Conservation (phyloP, 2,329 filamentous ascomycete species). For the Thielaviopsis populi region DNA sequence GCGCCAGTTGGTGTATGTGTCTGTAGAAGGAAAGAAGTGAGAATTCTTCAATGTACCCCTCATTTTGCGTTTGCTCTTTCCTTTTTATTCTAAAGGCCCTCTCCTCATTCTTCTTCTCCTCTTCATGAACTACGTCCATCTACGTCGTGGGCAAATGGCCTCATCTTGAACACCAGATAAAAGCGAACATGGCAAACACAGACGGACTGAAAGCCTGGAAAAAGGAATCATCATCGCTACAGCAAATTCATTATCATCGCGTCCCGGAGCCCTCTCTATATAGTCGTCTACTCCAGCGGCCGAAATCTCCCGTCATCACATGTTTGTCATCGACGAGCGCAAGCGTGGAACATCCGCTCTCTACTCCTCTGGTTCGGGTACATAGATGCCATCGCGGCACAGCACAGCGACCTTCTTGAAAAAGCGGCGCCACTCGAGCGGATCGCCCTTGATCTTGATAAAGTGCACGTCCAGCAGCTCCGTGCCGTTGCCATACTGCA, state of each 20-base stretch:
- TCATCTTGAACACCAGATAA: too few relatives aligned
- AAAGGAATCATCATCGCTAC: not conserved
- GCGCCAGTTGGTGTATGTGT: too few relatives aligned
- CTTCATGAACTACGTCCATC: too few relatives aligned
- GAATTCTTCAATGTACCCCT: not conserved
- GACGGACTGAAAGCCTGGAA: not conserved
- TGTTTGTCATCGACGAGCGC: not conserved
- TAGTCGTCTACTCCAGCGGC: not conserved
- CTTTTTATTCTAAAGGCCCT: too few relatives aligned
- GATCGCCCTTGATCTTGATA: conserved; percentile 88
- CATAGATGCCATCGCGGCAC: conserved; percentile 70
- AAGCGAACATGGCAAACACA: not conserved
- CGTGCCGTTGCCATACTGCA: conserved; percentile 37
- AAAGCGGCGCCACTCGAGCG: conserved; percentile 86
- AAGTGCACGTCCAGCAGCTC: conserved; percentile 76
- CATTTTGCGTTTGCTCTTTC: not conserved
- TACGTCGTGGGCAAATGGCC: too few relatives aligned
- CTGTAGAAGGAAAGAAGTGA: not conserved
- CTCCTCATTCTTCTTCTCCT: too few relatives aligned
- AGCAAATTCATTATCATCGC: not conserved
- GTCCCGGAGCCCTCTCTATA: not conserved
- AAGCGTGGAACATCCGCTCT: not conserved
- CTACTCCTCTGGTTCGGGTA: conserved; percentile 25
- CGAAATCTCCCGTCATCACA: not conserved
- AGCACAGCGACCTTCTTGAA: conserved; percentile 90